Conservation (phyloP, 495 filamentous ascomycete species). For the Usnea hakonensis region DNA sequence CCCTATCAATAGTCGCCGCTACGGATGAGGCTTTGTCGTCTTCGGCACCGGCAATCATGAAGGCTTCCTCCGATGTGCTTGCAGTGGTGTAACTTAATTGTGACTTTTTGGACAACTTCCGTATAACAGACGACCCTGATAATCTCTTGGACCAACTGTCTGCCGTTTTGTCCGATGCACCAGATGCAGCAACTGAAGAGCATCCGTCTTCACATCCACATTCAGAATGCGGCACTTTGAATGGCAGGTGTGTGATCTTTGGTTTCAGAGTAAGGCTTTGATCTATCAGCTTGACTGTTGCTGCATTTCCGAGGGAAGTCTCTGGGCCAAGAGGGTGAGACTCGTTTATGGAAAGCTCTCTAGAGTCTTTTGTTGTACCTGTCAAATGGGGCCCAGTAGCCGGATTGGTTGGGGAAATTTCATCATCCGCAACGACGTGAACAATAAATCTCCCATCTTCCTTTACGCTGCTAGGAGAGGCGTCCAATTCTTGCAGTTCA, state of each 20-base stretch:
- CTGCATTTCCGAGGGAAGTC: constrained; percentile 2
- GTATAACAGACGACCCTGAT: constrained; percentile 39
- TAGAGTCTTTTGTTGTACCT: neutral
- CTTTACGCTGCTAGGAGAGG: neutral
- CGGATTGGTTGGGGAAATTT: neutral
- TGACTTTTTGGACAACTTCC: constrained; percentile 41
- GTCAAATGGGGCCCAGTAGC: neutral
- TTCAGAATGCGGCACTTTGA: constrained; percentile 43
- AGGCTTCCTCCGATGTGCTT: constrained; percentile 34
- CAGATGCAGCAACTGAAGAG: constrained; percentile 56
- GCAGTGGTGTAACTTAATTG: constrained; percentile 24
- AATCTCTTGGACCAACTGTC: constrained; percentile 34
- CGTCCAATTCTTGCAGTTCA: constrained; percentile 33
- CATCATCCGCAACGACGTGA: constrained; percentile 15
- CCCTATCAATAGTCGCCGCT: constrained; percentile 46
- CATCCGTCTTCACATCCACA: constrained; percentile 40
- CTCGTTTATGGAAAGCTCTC: neutral
- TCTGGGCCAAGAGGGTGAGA: neutral
- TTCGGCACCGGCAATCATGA: constrained; percentile 34
- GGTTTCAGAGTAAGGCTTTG: constrained; percentile 22
- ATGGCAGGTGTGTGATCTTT: constrained; percentile 51
- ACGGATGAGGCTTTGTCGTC: constrained; percentile 37
- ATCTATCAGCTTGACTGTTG: constrained; percentile 1
- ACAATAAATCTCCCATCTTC: constrained; percentile 5
- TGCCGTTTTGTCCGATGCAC: constrained; percentile 35